Percentiles rank a stretch among this genome's conserved stretches.
Conservation (phyloP, 2,329 filamentous ascomycete genomes). For the Pestalotiopsis sp. region DNA sequence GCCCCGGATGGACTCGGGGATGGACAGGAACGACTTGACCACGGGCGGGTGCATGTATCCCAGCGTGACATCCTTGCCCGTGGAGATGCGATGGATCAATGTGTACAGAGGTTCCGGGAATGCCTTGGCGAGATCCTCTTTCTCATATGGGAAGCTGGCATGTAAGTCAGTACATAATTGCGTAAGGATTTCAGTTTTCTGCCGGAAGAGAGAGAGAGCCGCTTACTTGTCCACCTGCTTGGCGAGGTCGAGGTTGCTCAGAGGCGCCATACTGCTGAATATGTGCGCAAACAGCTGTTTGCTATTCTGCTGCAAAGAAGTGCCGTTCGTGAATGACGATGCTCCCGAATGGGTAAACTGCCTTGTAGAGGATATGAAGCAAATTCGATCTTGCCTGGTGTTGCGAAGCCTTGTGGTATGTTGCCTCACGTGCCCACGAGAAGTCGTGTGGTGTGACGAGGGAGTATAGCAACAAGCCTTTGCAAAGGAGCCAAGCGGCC, state of each 20-base stretch:
- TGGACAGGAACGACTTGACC: conserved; percentile 45
- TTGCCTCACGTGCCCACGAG: background rate
- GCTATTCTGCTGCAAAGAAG: background rate
- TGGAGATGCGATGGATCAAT: conserved; percentile 37
- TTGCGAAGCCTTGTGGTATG: background rate
- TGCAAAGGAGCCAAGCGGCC: background rate
- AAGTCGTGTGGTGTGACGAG: background rate
- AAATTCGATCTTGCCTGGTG: background rate
- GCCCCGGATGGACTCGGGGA: conserved; percentile 52
- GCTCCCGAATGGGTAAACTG: background rate
- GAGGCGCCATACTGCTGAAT: conserved; percentile 12
- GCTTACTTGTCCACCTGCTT: conserved; percentile 56
- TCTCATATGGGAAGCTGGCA: conserved; percentile 75
- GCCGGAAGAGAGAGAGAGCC: conserved; percentile 1
- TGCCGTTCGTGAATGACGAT: background rate
- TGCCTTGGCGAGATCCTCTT: conserved; percentile 51
- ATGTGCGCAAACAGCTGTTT: background rate
- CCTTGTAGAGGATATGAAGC: background rate
- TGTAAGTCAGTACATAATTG: background rate
- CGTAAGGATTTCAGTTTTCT: background rate
- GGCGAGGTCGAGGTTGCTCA: conserved; percentile 52
- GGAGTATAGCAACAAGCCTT: background rate
- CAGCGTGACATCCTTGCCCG: conserved; percentile 32
- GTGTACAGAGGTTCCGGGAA: conserved; percentile 65
- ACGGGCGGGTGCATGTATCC: conserved; percentile 60